phyloP scores from a whole-genome alignment of 805 yeast species.

The Hanseniaspora taiwanica region DNA sequence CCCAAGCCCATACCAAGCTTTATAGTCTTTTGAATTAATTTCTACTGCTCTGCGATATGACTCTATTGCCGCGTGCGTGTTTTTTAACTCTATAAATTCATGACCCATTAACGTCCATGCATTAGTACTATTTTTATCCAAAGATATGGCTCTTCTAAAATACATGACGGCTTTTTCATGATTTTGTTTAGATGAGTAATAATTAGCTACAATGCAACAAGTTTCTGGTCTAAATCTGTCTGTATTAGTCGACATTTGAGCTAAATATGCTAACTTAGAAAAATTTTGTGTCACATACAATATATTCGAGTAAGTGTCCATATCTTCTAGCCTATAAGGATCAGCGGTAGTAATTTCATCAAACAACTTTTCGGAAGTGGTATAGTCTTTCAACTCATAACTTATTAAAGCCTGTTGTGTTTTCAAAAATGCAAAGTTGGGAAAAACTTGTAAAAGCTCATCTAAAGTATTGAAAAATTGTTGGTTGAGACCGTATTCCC shows the following conservation, averaged over 20 bases:
- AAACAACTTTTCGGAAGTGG: constrained; percentile 63
- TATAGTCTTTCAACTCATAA: constrained; percentile 77
- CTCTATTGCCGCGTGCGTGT: constrained; percentile 95
- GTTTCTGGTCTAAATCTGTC: constrained; percentile 90
- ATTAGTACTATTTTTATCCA: constrained; percentile 66
- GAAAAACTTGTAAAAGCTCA: constrained; percentile 41
- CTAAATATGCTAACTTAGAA: constrained; percentile 71
- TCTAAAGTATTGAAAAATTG: constrained; percentile 35
- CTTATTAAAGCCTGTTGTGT: constrained; percentile 73
- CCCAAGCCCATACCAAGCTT: constrained; percentile 98
- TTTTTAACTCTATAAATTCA: constrained; percentile 90
- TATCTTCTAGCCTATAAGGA: constrained; percentile 78
- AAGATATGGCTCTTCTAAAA: constrained; percentile 74
- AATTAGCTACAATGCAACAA: constrained; percentile 88
- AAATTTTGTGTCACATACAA: constrained; percentile 85
- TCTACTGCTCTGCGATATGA: constrained; percentile 89
- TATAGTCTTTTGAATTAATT: constrained; percentile 72
- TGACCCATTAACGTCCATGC: constrained; percentile 99
- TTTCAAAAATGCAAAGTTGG: constrained; percentile 58
- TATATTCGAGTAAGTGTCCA: constrained; percentile 90
- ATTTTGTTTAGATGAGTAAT: constrained; percentile 79
- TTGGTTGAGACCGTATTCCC: constrained; percentile 15
- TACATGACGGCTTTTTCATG: constrained; percentile 92
- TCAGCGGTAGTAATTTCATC: constrained; percentile 61
- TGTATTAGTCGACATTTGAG: constrained; percentile 69